Percentiles rank a stretch among this genome's conserved stretches.
Evolutionary conservation across 2,329 filamentous ascomycete genomes (phyloP).

Genomic region (Monosporascus sp.): DNA sequence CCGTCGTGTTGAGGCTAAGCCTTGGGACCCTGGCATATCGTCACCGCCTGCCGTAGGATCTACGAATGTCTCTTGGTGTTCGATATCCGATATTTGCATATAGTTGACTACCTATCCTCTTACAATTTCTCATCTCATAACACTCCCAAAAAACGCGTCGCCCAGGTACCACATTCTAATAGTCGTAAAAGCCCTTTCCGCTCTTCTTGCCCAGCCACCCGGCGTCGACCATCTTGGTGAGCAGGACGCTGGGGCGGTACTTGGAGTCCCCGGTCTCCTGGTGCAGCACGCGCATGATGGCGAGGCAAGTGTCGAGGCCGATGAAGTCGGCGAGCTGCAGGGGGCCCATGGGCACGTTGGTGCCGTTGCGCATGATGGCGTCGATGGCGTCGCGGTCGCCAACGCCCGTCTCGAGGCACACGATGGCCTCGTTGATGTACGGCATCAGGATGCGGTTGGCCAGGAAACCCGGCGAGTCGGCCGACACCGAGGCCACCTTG

Average conservation of each 20-base stretch:
- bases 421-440: slow-evolving; percentile 94
- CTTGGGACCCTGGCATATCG: too few species aligned
- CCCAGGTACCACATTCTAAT: slow-evolving; percentile 38
- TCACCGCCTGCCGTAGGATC: too few species aligned
- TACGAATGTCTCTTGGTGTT: too few species aligned
- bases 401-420: slow-evolving; percentile 90
- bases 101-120: too few species aligned
- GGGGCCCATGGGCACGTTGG: slow-evolving; percentile 97
- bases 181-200: slow-evolving; percentile 93
- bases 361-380: slow-evolving; percentile 98
- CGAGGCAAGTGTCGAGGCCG: slow-evolving; percentile 88
- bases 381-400: slow-evolving; percentile 90
- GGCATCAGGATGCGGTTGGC: slow-evolving; percentile 98
- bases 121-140: too few species aligned
- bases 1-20: too few species aligned
- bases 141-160: too few species aligned
- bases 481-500: slow-evolving; percentile 82
- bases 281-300: slow-evolving; percentile 95
- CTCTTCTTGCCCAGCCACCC: slow-evolving; percentile 98
- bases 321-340: slow-evolving; percentile 94
- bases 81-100: too few species aligned
- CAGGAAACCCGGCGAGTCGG: slow-evolving; percentile 88
- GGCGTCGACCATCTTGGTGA: slow-evolving; percentile 95
- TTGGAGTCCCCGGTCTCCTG: slow-evolving; percentile 91
- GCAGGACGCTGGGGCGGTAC: slow-evolving; percentile 81